phyloP scores from a whole-genome alignment of 1,284 basidiomycete species.

The Cutaneotrichosporon dermatis region DNA sequence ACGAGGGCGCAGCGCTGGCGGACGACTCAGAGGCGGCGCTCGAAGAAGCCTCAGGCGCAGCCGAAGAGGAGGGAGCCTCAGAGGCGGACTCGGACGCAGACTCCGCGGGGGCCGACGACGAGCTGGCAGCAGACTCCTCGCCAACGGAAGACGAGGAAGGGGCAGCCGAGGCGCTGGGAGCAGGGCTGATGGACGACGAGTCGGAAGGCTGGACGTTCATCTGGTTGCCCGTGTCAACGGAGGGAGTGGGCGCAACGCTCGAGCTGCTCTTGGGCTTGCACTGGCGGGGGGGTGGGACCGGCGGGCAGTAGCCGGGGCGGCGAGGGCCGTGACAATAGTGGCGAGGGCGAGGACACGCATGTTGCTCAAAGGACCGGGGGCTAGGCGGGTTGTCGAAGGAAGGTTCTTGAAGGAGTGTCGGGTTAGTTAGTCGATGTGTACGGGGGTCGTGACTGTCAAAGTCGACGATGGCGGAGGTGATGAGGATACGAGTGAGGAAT shows the following conservation, averaged over 20 bases:
- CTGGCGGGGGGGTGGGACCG: background rate
- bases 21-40: conserved; percentile 29
- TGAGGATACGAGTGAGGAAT: background rate
- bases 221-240: background rate
- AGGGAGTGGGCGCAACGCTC: background rate
- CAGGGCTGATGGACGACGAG: too few species aligned
- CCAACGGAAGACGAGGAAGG: too few species aligned
- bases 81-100: conserved; percentile 25
- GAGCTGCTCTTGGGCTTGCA: conserved; percentile 5
- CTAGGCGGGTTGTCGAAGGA: background rate
- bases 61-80: background rate
- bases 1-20: conserved; percentile 12
- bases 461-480: background rate
- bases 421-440: background rate
- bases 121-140: background rate
- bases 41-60: background rate
- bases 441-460: conserved; percentile 1
- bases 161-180: too few species aligned
- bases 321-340: conserved; percentile 9
- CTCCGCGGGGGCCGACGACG: background rate
- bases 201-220: background rate
- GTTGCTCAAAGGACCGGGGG: background rate
- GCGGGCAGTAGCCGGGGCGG: conserved; percentile 1
- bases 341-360: conserved; percentile 14
- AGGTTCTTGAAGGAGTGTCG: background rate